Evolutionary conservation across 1,139 yeast genomes (phyloP).

Genomic region (Yamadazyma diospyri): DNA sequence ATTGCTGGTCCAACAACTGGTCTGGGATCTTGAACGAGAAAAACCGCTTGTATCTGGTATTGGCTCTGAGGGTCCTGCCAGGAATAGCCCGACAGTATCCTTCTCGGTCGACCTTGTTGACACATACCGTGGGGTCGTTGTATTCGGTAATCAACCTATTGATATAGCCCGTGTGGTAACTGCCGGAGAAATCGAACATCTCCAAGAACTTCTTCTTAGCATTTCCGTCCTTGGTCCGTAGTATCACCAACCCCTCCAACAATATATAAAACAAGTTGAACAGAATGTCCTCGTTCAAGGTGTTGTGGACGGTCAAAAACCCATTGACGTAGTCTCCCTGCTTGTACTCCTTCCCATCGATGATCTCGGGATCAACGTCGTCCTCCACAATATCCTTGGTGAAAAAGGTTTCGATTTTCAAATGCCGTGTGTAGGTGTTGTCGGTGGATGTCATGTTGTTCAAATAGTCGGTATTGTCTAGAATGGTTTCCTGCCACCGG

Average conservation of each 20-base stretch:
- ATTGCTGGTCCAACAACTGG: slow-evolving; percentile 35
- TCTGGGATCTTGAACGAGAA: slow-evolving; percentile 43
- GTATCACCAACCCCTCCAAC: slow-evolving; percentile 31
- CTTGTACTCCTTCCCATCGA: slow-evolving; percentile 39
- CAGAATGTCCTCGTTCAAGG: slow-evolving; percentile 23
- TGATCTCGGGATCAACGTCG: slow-evolving; percentile 25
- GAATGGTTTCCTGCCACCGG: slow-evolving; percentile 36
- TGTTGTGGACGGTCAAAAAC: slow-evolving; percentile 28
- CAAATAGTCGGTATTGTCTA: slow-evolving; percentile 36
- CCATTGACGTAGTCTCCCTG: slow-evolving; percentile 44
- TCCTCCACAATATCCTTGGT: slow-evolving; percentile 35
- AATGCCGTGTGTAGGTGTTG: slow-evolving; percentile 24
- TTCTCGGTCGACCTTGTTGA: slow-evolving; percentile 23
- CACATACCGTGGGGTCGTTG: slow-evolving; percentile 13
- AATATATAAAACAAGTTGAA: slow-evolving; percentile 43
- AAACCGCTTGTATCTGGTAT: slow-evolving; percentile 32
- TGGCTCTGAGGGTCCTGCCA: slow-evolving; percentile 25
- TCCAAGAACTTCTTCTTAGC: slow-evolving; percentile 26
- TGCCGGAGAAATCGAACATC: slow-evolving; percentile 44
- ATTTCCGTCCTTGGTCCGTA: slow-evolving; percentile 1
- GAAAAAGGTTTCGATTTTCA: slow-evolving; percentile 28
- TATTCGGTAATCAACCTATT: slow-evolving; percentile 31
- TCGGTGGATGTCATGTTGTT: slow-evolving; percentile 30
- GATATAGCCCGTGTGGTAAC: slow-evolving; percentile 32
- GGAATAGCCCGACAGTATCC: slow-evolving; percentile 21